Base-by-base conservation (phyloP, 257 asterid genomes). In the Leonotis leonurus region DNA sequence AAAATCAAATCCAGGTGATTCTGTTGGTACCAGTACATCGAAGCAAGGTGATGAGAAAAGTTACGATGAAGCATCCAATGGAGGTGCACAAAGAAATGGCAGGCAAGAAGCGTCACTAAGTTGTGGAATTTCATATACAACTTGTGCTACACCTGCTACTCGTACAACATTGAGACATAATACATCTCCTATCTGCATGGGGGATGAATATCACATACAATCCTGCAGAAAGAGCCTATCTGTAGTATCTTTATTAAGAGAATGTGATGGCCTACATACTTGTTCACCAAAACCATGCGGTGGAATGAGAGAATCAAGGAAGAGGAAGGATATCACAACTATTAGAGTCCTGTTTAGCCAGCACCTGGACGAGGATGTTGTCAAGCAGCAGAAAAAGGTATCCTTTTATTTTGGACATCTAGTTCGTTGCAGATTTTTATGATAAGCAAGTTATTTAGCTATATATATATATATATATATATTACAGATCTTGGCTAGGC, bases 161-260 rank as follows among this genome's bases (percentile, higher is more conserved):
- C 76, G 78, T 68, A 60, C 35, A 40, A 69, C 78, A 58, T 75
- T 79, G n/a, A 30, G 59, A 40, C 66, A 70, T 56, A 73, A 70
- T 59, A 84, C 41, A 49, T 89, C 99, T 52, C 99, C 99, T 7
- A 79, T 93, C 64, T 89, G 96, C 58, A 85, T 78, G 95, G 99
- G 99, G 43, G 97, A 85, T 77, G 99, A 89, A 77, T 92, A 92
- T 80, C 78, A 36, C 62, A 83, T 68, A 67, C 94, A 79, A 67
- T 85, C 97, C 36, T 78, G 97, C 74, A 65, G 87, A 71, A 86
- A 66, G 77, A 85, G 68, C 52, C 62, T 65, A 22, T 65, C 79
- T 6, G 76, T 66, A 59, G 59, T 72, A 27, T 70, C 89, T 37
- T 89, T 85, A 68, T 52, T 70, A 68, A 87, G 76, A 75, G 97